Base-by-base conservation (phyloP, 2,329 filamentous ascomycete genomes). In the Fusarium veterinarium region DNA sequence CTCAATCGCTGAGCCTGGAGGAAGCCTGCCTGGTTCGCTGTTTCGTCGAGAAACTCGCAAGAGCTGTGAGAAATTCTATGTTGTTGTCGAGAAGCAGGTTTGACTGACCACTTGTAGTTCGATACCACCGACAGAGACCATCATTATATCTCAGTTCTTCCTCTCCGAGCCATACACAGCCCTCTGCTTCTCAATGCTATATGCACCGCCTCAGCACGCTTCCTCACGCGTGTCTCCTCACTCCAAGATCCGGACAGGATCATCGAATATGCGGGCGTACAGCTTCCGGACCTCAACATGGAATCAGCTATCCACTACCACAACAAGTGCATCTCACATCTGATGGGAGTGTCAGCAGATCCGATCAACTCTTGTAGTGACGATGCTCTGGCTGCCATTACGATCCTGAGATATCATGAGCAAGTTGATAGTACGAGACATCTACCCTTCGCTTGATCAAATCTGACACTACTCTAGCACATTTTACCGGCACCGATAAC, bases 241-340 rank as follows among this genome's bases (percentile, higher is more conserved):
- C 14, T 48, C 1, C 20, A 17, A 48, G 14, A 31, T 4, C 28
- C 45, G 0, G 20, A n/a, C 5, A 12, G 9, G 0, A 6, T 48
- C 3, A n/a, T 48, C 6, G 28, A n/a, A 1, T 48, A 48, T 12
- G 20, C 28, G 0, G 45, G 45, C 0, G 3, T 31, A 0, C 0
- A 31, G 28, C 14, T 48, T 0, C 45, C 45, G 0, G 20, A 31
- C 7, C 28, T 48, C 0, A 31, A 48, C 0, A 48, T 31, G 28
- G 28, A n/a, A 31, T 48, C 45, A 2, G 28, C 45, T 3, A 48
- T 48, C 0, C 28, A 48, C 1, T 48, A 48, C 0, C 45, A 31
- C 0, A 48, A 31, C 1, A 48, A n/a, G 9, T 48, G 45, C 6
- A 48, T 48, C 0, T 48, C 45, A 2, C 45, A 48, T 17, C 9